Conservation (phyloP, 345 rosid species). For the Eucalyptus brandiana region DNA sequence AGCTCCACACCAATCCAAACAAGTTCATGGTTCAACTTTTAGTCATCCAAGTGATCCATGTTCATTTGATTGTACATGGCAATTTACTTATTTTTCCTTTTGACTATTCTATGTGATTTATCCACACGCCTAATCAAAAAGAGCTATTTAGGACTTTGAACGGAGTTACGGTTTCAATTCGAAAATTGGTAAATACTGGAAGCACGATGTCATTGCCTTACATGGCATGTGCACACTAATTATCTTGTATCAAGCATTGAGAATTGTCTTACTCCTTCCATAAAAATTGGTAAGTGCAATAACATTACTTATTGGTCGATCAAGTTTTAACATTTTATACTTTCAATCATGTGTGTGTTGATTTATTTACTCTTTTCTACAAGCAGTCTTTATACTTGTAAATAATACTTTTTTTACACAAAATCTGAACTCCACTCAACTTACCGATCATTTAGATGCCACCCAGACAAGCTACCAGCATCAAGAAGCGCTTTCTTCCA, state of each 20-base stretch:
- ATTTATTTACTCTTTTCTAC: too few relatives aligned
- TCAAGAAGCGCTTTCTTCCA: not conserved
- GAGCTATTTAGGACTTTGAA: not conserved
- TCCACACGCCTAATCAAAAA: not conserved
- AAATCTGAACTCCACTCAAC: not conserved
- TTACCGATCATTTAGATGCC: not conserved
- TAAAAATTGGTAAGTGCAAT: not conserved
- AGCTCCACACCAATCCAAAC: not conserved
- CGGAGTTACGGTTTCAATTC: not conserved
- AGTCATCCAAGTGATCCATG: not conserved
- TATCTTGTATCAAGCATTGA: too few relatives aligned
- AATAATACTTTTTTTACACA: not conserved
- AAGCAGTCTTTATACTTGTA: not conserved
- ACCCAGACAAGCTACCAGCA: not conserved
- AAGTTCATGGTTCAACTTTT: not conserved
- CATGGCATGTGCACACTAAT: too few relatives aligned
- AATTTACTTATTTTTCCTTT: not conserved
- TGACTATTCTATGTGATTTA: not conserved
- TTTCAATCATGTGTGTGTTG: not conserved
- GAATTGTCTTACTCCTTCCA: too few relatives aligned
- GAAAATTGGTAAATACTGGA: too few relatives aligned
- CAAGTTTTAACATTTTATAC: not conserved
- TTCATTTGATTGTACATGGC: not conserved
- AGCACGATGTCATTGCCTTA: too few relatives aligned
- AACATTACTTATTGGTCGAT: not conserved